Conservation (phyloP, 1,284 basidiomycete species). For the Phaffia rhodozyma region DNA sequence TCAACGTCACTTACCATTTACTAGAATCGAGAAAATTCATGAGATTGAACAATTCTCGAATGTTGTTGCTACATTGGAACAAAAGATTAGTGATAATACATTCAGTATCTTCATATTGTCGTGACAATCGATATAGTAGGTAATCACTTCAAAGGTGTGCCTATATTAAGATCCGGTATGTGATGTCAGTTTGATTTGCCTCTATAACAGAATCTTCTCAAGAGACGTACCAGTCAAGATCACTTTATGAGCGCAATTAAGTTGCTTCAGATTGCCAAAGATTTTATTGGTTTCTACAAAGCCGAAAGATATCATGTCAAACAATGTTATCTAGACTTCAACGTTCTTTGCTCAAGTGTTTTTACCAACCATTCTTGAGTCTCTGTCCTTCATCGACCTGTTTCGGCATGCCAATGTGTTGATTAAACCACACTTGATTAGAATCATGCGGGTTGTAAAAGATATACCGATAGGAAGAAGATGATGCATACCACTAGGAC, state of each 20-base stretch:
- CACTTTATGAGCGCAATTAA: constrained; percentile 67
- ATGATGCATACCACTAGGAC: constrained; percentile 55
- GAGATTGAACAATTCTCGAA: constrained; percentile 78
- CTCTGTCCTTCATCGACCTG: constrained; percentile 21
- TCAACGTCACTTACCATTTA: constrained; percentile 37
- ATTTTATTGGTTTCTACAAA: constrained; percentile 54
- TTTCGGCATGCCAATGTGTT: too few relatives aligned
- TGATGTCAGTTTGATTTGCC: background rate
- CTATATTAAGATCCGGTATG: background rate
- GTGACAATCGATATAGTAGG: constrained; percentile 1
- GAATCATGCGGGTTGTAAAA: too few relatives aligned
- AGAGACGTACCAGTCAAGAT: constrained; percentile 71
- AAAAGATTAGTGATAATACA: background rate
- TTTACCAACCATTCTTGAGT: constrained; percentile 29
- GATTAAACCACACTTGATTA: too few relatives aligned
- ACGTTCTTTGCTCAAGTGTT: too few relatives aligned
- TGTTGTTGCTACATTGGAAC: background rate
- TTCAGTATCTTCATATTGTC: constrained; percentile 59
- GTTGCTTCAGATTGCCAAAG: constrained; percentile 67
- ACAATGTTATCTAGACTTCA: too few relatives aligned
- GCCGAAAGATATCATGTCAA: too few relatives aligned
- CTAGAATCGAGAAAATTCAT: constrained; percentile 81
- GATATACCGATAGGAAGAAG: background rate
- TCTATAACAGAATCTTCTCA: constrained; percentile 29
- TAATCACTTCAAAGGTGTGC: constrained; percentile 70